Conservation (phyloP, 2,329 filamentous ascomycete genomes). For the Penicillium sp. region DNA sequence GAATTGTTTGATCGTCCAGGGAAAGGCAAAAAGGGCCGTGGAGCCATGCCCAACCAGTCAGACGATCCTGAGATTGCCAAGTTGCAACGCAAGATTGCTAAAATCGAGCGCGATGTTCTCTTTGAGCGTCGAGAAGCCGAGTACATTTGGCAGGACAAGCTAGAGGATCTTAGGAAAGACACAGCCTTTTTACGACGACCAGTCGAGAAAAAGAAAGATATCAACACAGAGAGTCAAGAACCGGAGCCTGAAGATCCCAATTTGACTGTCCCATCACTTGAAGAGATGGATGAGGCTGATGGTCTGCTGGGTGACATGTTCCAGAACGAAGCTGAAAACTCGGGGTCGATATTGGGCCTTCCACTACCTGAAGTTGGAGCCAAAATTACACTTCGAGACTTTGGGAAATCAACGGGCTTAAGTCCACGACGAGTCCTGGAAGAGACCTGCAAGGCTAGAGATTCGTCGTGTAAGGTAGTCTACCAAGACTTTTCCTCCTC, state of each 20-base stretch:
- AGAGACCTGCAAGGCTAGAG: constrained; percentile 83
- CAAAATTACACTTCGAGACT: constrained; percentile 67
- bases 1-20: constrained; percentile 46
- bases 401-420: constrained; percentile 78
- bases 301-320: constrained; percentile 61
- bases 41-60: constrained; percentile 16
- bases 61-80: constrained; percentile 57
- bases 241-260: constrained; percentile 22
- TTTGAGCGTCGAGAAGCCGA: constrained; percentile 69
- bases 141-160: constrained; percentile 62
- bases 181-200: constrained; percentile 40
- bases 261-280: constrained; percentile 15
- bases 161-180: constrained; percentile 62
- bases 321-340: constrained; percentile 42
- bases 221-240: constrained; percentile 52
- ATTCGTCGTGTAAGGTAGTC: constrained; percentile 55
- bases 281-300: constrained; percentile 39
- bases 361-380: constrained; percentile 32
- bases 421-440: constrained; percentile 75
- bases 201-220: constrained; percentile 21
- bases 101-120: constrained; percentile 74
- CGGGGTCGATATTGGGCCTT: constrained; percentile 40
- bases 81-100: constrained; percentile 70
- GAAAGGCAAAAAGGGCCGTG: constrained; percentile 44
- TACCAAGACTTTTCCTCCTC: constrained; percentile 71